A percentile compares a stretch with the other conserved stretches of the same genome.
Evolutionary conservation across 768 basidiomycete genomes (phyloP).

Genomic region (Dentipellis sp.): DNA sequence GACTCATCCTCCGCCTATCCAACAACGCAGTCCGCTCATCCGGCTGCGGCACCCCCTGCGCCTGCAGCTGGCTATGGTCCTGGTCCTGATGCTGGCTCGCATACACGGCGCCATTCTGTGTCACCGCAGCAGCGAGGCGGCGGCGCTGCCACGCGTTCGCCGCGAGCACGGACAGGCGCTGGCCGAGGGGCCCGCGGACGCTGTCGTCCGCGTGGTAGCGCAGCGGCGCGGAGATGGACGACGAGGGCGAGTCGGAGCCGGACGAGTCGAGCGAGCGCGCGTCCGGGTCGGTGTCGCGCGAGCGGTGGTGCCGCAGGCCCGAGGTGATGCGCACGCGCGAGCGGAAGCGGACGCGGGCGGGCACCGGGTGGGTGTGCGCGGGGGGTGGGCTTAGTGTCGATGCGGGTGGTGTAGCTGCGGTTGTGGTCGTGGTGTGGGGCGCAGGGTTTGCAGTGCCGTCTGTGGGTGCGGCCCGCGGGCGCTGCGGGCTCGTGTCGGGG

Average conservation of each 20-base stretch:
- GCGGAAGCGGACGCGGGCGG: constrained; percentile 50
- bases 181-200: constrained; percentile 52
- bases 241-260: constrained; percentile 37
- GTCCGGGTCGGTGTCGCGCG: constrained; percentile 8
- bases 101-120: not conserved
- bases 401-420: not conserved
- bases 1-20: constrained; percentile 7
- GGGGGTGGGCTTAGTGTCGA: not conserved
- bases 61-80: too few relatives aligned
- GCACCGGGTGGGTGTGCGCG: not conserved
- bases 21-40: constrained; percentile 7
- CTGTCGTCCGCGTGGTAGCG: constrained; percentile 43
- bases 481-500: constrained; percentile 15
- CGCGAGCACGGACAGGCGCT: constrained; percentile 34
- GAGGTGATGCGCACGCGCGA: constrained; percentile 74
- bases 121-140: not conserved
- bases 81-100: not conserved
- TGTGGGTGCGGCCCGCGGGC: constrained; percentile 11
- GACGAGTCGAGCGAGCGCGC: constrained; percentile 8
- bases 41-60: not conserved
- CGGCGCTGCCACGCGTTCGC: constrained; percentile 15
- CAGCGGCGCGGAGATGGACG: constrained; percentile 76
- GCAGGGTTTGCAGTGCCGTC: not conserved
- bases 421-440: not conserved
- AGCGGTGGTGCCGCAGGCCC: constrained; percentile 45